Evolutionary conservation across 495 filamentous ascomycete genomes (phyloP).

Genomic region (Parathielavia appendiculata): DNA sequence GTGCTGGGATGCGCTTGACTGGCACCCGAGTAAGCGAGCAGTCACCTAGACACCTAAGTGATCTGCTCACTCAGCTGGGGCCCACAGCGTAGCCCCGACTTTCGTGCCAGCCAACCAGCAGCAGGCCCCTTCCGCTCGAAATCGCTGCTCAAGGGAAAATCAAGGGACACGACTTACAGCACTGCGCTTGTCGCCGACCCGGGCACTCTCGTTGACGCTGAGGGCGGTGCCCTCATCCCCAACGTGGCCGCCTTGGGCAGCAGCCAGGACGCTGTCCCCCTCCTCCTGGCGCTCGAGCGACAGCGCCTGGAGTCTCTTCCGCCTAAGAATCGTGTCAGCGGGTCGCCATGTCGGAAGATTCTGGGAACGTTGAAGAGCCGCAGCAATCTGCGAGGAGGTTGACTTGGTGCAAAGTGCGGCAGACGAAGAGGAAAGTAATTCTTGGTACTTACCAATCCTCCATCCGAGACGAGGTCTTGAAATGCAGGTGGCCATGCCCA

Average conservation of each 20-base stretch:
- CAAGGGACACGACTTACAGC: not conserved
- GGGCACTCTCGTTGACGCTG: not conserved
- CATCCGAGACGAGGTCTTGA: conserved; percentile 4
- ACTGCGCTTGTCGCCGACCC: conserved; percentile 4
- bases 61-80: too few relatives aligned
- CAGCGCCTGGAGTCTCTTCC: not conserved
- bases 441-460: conserved; percentile 8
- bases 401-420: too few relatives aligned
- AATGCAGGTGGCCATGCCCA: not conserved
- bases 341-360: not conserved
- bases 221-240: not conserved
- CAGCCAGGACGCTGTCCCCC: not conserved
- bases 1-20: too few relatives aligned
- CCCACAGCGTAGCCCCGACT: too few relatives aligned
- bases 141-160: not conserved
- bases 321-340: conserved; percentile 1
- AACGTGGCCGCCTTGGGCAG: not conserved
- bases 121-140: too few relatives aligned
- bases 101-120: too few relatives aligned
- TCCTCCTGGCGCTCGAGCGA: conserved; percentile 6
- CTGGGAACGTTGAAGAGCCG: too few relatives aligned
- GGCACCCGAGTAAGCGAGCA: too few relatives aligned
- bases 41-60: too few relatives aligned
- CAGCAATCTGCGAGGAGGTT: too few relatives aligned
- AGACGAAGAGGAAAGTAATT: too few relatives aligned